These are phyloP conservation scores for Sclerotinia trifoliorum DNA, from an alignment of 2,329 filamentous ascomycete genomes.

Conservation along the genomic window DNA sequence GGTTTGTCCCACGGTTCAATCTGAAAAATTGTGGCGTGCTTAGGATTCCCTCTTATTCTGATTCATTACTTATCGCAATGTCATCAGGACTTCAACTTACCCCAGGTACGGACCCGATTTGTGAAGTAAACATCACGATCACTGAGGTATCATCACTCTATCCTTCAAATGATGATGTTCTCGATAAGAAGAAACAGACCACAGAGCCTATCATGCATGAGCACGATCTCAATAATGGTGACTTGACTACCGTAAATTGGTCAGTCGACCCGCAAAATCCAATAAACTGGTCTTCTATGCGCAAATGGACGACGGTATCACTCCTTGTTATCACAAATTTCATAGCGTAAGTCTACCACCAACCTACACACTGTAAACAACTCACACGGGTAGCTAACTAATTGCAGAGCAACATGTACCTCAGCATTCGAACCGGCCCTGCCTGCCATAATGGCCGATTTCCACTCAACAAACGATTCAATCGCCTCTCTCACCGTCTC, in stretches of 20 bases:
- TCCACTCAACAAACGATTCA: slow-evolving; percentile 10
- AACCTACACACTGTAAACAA: too few species aligned
- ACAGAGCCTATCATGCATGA: neutral
- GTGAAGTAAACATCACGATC: neutral
- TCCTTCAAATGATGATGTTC: neutral
- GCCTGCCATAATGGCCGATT: neutral
- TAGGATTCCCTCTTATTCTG: neutral
- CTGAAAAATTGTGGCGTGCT: neutral
- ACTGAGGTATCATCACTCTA: neutral
- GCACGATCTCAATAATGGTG: neutral
- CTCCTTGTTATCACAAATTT: neutral
- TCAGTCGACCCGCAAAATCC: neutral
- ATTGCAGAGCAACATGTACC: neutral
- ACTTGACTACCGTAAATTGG: neutral
- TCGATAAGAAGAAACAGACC: neutral
- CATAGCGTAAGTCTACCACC: neutral
- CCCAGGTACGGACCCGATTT: neutral
- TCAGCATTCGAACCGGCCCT: slow-evolving; percentile 4
- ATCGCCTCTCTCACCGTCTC: slow-evolving; percentile 4
- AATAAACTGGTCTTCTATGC: neutral
- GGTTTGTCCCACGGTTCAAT: neutral
- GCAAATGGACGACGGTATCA: neutral
- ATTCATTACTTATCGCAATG: neutral
- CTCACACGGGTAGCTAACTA: neutral
- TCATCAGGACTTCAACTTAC: neutral